These are phyloP conservation scores for Nidula niveotomentosa DNA, from an alignment of 1,284 basidiomycete species.

Conservation along the genomic window DNA sequence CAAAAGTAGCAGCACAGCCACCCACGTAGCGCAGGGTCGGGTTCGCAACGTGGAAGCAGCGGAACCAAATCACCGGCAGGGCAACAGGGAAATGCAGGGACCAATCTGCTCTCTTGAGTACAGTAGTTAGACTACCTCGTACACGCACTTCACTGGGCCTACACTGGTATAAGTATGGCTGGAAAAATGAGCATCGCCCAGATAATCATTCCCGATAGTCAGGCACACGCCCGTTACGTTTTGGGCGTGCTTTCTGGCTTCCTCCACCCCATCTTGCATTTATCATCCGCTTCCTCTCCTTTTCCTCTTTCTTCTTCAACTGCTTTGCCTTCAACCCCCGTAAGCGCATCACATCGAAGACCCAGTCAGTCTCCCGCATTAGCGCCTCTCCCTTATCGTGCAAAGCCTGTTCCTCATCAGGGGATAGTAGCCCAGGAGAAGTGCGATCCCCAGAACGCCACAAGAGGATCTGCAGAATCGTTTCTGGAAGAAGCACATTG, in stretches of 20 bases:
- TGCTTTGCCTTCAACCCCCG: constrained; percentile 33
- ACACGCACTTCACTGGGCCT: no score
- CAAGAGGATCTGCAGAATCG: constrained; percentile 64
- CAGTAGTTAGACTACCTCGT: no score
- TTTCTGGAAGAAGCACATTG: constrained; percentile 67
- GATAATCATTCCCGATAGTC: constrained; percentile 18
- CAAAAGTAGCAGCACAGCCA: no score
- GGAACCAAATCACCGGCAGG: no score
- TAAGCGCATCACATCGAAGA: constrained; percentile 56
- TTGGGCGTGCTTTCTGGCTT: constrained; percentile 8
- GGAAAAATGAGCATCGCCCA: no score
- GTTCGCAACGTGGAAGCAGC: no score
- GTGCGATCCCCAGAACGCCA: constrained; percentile 64
- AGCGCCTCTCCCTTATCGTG: constrained; percentile 47
- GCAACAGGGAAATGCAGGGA: no score
- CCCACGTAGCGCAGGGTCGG: no score
- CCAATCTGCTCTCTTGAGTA: no score
- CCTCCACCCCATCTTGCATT: constrained; percentile 10
- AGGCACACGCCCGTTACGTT: constrained; percentile 10
- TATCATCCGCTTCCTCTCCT: constrained; percentile 2
- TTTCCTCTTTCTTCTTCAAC: constrained; percentile 17
- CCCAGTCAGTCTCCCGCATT: constrained; percentile 61
- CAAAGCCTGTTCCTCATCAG: constrained; percentile 53
- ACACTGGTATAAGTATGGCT: background rate
- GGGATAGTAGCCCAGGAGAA: constrained; percentile 42